These are phyloP conservation scores for Hygrophila difformis DNA, from an alignment of 257 asterid species.

Conservation along the genomic window DNA sequence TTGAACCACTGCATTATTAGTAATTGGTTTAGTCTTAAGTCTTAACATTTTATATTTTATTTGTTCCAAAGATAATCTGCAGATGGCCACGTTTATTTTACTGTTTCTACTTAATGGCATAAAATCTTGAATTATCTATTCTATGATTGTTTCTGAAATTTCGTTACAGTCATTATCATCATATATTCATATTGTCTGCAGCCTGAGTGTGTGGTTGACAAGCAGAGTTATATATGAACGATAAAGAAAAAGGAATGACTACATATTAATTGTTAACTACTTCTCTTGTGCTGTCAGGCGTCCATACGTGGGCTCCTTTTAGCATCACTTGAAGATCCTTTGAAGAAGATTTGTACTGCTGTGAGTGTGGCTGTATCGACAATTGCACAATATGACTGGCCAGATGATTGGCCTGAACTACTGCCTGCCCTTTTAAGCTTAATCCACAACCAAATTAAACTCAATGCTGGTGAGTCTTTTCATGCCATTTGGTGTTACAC, in stretches of 20 bases:
- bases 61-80: not conserved
- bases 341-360: conserved; percentile 79
- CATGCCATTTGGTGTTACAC: conserved; percentile 7
- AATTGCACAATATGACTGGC: conserved; percentile 87
- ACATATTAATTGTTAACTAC: conserved; percentile 11
- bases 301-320: conserved; percentile 61
- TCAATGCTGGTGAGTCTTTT: conserved; percentile 59
- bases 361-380: conserved; percentile 78
- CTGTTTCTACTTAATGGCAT: conserved; percentile 1
- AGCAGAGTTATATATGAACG: conserved; percentile 12
- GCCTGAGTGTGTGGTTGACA: not conserved
- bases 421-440: conserved; percentile 56
- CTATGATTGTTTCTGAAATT: not conserved
- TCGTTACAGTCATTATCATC: not conserved
- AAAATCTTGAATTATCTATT: conserved; percentile 2
- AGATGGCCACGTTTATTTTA: too few species aligned
- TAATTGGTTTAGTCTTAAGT: too few species aligned
- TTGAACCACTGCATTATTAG: too few species aligned
- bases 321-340: conserved; percentile 64
- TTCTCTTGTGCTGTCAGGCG: conserved; percentile 36
- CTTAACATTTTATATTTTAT: conserved; percentile 6
- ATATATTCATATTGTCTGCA: too few species aligned
- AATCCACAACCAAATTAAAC: conserved; percentile 54
- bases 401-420: conserved; percentile 93
- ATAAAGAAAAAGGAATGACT: conserved; percentile 1